Percentiles rank a stretch among this genome's conserved stretches.
Evolutionary conservation across 805 yeast species (phyloP).

Genomic region (Pichia thaimueangensis): DNA sequence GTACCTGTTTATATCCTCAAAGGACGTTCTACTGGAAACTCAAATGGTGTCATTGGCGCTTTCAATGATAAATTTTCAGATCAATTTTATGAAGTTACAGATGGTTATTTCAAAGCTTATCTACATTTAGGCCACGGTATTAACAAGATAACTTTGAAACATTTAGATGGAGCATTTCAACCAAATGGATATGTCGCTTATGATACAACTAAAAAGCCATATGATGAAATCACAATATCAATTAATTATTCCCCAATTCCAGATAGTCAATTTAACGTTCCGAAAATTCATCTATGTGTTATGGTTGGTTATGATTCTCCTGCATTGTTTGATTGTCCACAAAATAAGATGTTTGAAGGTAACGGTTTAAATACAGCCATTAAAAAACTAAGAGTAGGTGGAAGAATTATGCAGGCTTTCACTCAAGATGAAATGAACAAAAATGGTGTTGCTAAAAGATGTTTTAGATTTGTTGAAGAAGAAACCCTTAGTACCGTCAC

Average conservation of each 20-base stretch:
- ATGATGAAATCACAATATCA: constrained; percentile 16
- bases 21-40: constrained; percentile 33
- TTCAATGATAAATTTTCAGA: constrained; percentile 52
- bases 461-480: constrained; percentile 71
- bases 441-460: constrained; percentile 70
- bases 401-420: constrained; percentile 83
- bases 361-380: constrained; percentile 66
- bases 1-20: constrained; percentile 46
- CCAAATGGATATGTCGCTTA: constrained; percentile 30
- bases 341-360: constrained; percentile 47
- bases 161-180: constrained; percentile 32
- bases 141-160: constrained; percentile 51
- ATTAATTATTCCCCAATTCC: constrained; percentile 51
- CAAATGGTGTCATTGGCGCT: constrained; percentile 36
- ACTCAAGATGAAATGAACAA: constrained; percentile 85
- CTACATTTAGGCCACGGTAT: constrained; percentile 52
- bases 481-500: constrained; percentile 48
- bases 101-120: constrained; percentile 71
- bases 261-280: constrained; percentile 33
- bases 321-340: constrained; percentile 63
- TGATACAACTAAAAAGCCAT: constrained; percentile 10
- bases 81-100: constrained; percentile 60
- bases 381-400: constrained; percentile 71
- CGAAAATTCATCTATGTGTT: constrained; percentile 77
- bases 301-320: constrained; percentile 73